Conservation (phyloP, 371 early-diverging fungal species). For the Mucor indicus region DNA sequence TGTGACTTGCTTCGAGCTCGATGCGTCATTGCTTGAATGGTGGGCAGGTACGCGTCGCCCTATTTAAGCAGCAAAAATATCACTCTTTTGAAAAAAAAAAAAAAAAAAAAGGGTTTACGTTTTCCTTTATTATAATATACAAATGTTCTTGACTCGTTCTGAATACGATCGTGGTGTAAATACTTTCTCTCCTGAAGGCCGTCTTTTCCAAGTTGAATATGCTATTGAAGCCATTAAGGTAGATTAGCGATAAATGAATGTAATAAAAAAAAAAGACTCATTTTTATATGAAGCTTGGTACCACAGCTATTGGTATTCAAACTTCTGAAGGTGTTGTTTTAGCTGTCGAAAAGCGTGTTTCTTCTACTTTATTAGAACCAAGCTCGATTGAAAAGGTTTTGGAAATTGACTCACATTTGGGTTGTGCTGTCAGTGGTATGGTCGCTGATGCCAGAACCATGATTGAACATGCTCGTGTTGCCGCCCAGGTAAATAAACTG, state of each 20-base stretch:
- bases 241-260: conserved; percentile 4
- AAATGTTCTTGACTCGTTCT: conserved; percentile 76
- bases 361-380: conserved; percentile 88
- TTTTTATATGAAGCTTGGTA: conserved; percentile 70
- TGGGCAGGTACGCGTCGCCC: too few relatives aligned
- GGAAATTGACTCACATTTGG: conserved; percentile 93
- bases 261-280: too few relatives aligned
- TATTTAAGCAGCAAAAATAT: too few relatives aligned
- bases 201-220: conserved; percentile 99
- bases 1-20: too few relatives aligned
- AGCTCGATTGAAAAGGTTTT: conserved; percentile 96
- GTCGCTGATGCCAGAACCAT: conserved; percentile 96
- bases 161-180: conserved; percentile 99
- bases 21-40: too few relatives aligned
- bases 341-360: conserved; percentile 96
- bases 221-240: conserved; percentile 99
- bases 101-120: too few relatives aligned
- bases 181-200: conserved; percentile 98
- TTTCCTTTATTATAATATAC: neutral
- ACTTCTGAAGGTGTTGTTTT: conserved; percentile 91
- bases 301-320: conserved; percentile 96
- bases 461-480: conserved; percentile 96
- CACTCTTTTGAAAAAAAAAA: too few relatives aligned
- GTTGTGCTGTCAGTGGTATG: conserved; percentile 97
- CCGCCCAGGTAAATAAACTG: conserved; percentile 75